A percentile compares a stretch with the other conserved stretches of the same genome.
Conservation (phyloP, 139 green algal genomes). For the Coelastrella sp. region DNA sequence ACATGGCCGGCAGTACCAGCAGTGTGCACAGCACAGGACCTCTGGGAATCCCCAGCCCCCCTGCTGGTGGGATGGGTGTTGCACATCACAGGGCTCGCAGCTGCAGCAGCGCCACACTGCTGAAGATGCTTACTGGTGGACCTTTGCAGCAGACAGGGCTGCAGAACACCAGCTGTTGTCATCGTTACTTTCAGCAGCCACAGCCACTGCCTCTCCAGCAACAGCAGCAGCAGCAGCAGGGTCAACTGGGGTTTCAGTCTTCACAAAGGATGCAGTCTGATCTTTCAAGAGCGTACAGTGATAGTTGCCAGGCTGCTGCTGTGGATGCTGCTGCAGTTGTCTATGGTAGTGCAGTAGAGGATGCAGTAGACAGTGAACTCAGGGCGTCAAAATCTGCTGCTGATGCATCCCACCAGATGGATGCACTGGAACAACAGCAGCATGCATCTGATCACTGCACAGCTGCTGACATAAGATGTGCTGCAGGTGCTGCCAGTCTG, state of each 20-base stretch:
- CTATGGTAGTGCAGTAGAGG: neutral
- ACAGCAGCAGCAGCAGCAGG: slow-evolving; percentile 36
- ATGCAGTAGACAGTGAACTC: neutral
- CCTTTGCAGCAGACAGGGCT: slow-evolving; percentile 15
- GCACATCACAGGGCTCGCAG: neutral
- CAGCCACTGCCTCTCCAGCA: slow-evolving; percentile 21
- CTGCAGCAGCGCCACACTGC: slow-evolving; percentile 35
- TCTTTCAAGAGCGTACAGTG: neutral
- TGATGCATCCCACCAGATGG: neutral
- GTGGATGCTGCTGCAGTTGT: neutral
- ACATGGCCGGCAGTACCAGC: no score
- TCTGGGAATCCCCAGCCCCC: neutral
- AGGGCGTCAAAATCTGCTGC: neutral
- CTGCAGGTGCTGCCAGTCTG: no score
- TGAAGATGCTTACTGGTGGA: slow-evolving; percentile 28
- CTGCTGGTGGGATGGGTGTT: neutral
- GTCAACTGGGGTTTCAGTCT: no score
- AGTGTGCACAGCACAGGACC: neutral
- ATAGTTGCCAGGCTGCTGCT: neutral
- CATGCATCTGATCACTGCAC: no score
- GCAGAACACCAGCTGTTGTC: neutral
- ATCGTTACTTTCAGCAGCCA: slow-evolving; percentile 29
- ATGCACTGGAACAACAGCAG: neutral
- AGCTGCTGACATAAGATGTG: no score
- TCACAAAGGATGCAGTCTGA: neutral